Base-by-base conservation (phyloP, 208 protist species). In the Leishmania arabica region DNA sequence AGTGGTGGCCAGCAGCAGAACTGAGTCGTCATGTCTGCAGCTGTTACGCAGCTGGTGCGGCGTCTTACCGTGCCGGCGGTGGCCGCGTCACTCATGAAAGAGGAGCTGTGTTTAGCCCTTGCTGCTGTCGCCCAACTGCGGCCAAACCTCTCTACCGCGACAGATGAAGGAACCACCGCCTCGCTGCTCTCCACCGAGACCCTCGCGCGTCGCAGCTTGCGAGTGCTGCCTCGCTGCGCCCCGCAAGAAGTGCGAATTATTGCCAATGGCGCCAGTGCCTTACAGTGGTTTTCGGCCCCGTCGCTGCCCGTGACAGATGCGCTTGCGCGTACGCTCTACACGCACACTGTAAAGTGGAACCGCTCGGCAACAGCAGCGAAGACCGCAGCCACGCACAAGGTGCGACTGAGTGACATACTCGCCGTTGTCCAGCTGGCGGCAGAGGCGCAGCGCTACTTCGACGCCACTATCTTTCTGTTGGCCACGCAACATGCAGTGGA, bases 61-160 rank as follows among this genome's bases (percentile, higher is more conserved):
- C 87, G 87, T 42, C 62, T 90, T 47, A 70, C 75, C 8, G 69
- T 78, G 1, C 81, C 83, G 13, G 69, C 77, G 21, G 83, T 86
- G 56, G 83, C 81, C 0, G 13, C 78, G 1, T 49, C 56, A 4
- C 80, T 87, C 53, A 66, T 72, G 1, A 90, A 90, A 60, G 87
- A 90, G 64, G 81, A 95, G 76, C 72, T 97, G 31, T 95, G 92
- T 58, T 83, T 97, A 6, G 86, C 94, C 0, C 85, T 97, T 54
- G 88, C 88, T 24, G 92, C 94, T 0, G 49, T 92, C 27, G 83
- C 80, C 9, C 88, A 88, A 68, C 83, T 95, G 53, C 70, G 45
- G 71, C 78, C 78, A 19, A 40, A 15, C 19, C 5, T 60, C 5
- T 69, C 47, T 15, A 7, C 60, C 51, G 15, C 79, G 9, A 34